Base-by-base conservation (phyloP, 352 stramenopile genomes). In the Phytophthora sansomeana region DNA sequence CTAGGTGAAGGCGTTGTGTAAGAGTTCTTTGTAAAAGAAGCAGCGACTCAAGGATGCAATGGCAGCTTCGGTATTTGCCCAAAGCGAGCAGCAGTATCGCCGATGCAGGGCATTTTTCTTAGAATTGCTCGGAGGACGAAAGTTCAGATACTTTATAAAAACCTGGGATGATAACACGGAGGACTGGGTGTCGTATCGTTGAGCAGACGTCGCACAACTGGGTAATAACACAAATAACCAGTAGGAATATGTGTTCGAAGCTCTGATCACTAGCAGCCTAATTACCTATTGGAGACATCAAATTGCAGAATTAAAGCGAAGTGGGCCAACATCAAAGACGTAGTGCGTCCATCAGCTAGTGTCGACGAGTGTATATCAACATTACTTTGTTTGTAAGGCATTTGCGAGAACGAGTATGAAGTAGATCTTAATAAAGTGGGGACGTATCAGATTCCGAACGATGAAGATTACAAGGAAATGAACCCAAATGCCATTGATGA, bases 191-290 rank as follows among this genome's bases (percentile, higher is more conserved):
- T 42, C 53, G 6, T 51, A 53, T 38, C 7, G 16, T 4, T 13
- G 53, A 9, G n/a, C 8, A 42, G n/a, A 52, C 17, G 41, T 35
- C 5, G 26, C 39, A 33, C 42, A 52, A 8, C 9, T 61, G 4
- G 41, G 26, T 5, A 61, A 61, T 16, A 16, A 61, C 30, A 61
- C 53, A 9, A 61, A 61, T 19, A 61, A 61, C 21, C 17, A 36
- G 36, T 47, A n/a, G n/a, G n/a, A n/a, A n/a, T n/a, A n/a, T n/a
- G n/a, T n/a, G n/a, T n/a, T n/a, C n/a, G n/a, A n/a, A n/a, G n/a
- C n/a, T n/a, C n/a, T n/a, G n/a, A n/a, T n/a, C n/a, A n/a, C n/a
- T n/a, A n/a, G n/a, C n/a, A n/a, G n/a, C n/a, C n/a, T n/a, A n/a
- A n/a, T n/a, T n/a, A n/a, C n/a, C n/a, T n/a, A n/a, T n/a, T n/a